Evolutionary conservation across 1,284 basidiomycete species (phyloP).

Genomic region (Vanrija pseudolonga): DNA sequence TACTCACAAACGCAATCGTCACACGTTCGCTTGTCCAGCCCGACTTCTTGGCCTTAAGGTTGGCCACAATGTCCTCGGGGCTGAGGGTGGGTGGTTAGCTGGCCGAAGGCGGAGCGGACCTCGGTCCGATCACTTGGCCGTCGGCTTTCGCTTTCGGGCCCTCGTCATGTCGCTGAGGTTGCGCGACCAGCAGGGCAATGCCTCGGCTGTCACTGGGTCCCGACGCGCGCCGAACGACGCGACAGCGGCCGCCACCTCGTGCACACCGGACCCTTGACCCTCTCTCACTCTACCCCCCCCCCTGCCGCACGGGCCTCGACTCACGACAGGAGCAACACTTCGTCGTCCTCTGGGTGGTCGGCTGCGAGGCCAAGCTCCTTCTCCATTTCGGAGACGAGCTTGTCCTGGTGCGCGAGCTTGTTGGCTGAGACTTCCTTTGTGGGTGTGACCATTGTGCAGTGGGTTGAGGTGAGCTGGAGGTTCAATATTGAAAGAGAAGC

Average conservation of each 20-base stretch:
- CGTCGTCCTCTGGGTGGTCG: slow-evolving; percentile 29
- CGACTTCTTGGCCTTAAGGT: slow-evolving; percentile 23
- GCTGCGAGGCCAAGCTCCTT: slow-evolving; percentile 18
- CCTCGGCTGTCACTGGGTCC: neutral
- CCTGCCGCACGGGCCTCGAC: too few relatives aligned
- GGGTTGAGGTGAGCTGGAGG: neutral
- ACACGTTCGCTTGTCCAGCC: slow-evolving; percentile 36
- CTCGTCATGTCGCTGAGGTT: too few relatives aligned
- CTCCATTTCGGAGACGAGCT: slow-evolving; percentile 26
- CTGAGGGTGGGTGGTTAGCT: slow-evolving; percentile 12
- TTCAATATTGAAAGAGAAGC: too few relatives aligned
- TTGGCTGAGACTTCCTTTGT: neutral
- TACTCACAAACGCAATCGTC: slow-evolving; percentile 35
- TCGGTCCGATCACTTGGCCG: too few relatives aligned
- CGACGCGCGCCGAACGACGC: too few relatives aligned
- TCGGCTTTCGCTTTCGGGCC: too few relatives aligned
- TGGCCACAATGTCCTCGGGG: slow-evolving; percentile 26
- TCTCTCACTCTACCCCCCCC: too few relatives aligned
- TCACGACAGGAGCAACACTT: slow-evolving; percentile 8
- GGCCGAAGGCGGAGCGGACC: too few relatives aligned
- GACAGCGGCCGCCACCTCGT: too few relatives aligned
- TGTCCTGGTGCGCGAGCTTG: slow-evolving; percentile 27
- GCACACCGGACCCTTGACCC: too few relatives aligned
- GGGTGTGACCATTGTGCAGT: neutral
- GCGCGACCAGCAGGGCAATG: too few relatives aligned